These are phyloP conservation scores for Backusella mclennaniae DNA, from an alignment of 192 early-diverging fungal genomes.

Conservation along the genomic window DNA sequence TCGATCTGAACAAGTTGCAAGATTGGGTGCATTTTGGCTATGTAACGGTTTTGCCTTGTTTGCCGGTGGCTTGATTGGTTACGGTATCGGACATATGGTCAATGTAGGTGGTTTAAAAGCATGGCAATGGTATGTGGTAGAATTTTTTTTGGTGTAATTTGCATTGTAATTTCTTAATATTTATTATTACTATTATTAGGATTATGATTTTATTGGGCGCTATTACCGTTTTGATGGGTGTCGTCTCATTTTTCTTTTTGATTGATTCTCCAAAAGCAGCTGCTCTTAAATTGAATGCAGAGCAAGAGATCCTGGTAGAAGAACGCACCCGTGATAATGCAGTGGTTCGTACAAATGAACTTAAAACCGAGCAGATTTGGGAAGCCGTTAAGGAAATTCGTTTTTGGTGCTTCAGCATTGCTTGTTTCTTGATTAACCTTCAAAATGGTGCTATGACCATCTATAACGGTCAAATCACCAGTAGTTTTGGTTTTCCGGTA, in stretches of 20 bases:
- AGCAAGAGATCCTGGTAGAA: constrained; percentile 20
- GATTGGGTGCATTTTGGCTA: constrained; percentile 8
- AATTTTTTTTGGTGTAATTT: background rate
- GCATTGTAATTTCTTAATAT: background rate
- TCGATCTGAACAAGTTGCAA: constrained; percentile 15
- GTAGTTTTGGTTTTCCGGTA: constrained; percentile 17
- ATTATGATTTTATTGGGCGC: constrained; percentile 27
- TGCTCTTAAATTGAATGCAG: constrained; percentile 13
- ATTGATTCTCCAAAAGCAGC: constrained; percentile 20
- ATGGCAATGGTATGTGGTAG: constrained; percentile 27
- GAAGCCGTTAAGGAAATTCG: constrained; percentile 20
- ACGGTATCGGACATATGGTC: constrained; percentile 23
- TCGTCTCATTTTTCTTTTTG: constrained; percentile 26
- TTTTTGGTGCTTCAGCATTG: constrained; percentile 2
- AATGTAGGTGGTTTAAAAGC: constrained; percentile 10
- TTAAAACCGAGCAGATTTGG: constrained; percentile 12
- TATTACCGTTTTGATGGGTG: constrained; percentile 18
- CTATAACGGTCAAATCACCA: constrained; percentile 8
- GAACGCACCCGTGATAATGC: constrained; percentile 26
- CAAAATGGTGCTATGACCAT: constrained; percentile 11
- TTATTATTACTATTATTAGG: constrained; percentile 11
- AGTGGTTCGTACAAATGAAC: constrained; percentile 10
- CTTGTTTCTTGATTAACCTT: constrained; percentile 18
- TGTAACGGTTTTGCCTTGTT: constrained; percentile 14
- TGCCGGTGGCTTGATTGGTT: constrained; percentile 12